A percentile compares a stretch with the other conserved stretches of the same genome.
phyloP scores from a whole-genome alignment of 768 basidiomycete species.

The Filobasidium floriforme region DNA sequence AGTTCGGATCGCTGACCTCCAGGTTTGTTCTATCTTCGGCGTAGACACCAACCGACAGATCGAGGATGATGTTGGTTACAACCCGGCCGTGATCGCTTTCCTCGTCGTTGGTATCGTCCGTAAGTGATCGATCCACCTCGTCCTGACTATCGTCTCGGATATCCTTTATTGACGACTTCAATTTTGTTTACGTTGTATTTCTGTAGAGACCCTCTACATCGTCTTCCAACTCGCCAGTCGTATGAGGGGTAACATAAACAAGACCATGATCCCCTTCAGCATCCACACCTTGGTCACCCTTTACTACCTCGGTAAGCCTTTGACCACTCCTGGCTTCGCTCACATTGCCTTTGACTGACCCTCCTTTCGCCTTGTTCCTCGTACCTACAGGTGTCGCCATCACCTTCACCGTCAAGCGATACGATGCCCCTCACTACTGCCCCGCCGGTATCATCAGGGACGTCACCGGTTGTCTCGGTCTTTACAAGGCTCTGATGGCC shows the following conservation, averaged over 20 bases:
- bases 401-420: constrained; percentile 20
- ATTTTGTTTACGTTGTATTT: background rate
- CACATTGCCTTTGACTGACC: background rate
- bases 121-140: background rate
- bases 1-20: background rate
- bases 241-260: constrained; percentile 16
- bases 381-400: constrained; percentile 18
- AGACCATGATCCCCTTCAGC: constrained; percentile 9
- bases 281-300: constrained; percentile 16
- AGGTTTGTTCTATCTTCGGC: background rate
- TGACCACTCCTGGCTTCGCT: too few species aligned
- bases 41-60: constrained; percentile 22
- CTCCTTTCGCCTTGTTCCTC: background rate
- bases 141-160: background rate
- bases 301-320: constrained; percentile 24
- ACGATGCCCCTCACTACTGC: constrained; percentile 20
- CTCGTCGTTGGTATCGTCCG: constrained; percentile 16
- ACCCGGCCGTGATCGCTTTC: constrained; percentile 12
- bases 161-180: too few species aligned
- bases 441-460: constrained; percentile 14
- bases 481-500: constrained; percentile 22
- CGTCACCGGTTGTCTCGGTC: constrained; percentile 15
- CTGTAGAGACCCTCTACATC: constrained; percentile 21
- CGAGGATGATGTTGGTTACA: constrained; percentile 12
- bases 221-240: constrained; percentile 16